Base-by-base conservation (phyloP, 2,329 filamentous ascomycete species). In the Huntiella moniliformis region DNA sequence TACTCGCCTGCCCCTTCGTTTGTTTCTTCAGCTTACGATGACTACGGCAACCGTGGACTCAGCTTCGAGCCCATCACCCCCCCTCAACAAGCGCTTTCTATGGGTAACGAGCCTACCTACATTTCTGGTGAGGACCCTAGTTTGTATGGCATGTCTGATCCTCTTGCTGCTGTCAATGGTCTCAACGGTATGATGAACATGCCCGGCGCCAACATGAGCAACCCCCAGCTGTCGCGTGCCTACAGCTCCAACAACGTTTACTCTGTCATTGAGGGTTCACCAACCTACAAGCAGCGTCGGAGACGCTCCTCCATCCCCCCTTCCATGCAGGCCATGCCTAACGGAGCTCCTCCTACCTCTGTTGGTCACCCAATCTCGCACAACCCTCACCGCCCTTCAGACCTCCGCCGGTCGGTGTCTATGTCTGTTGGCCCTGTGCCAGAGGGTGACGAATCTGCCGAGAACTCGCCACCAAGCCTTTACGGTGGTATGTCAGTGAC, bases 1-100 rank as follows among this genome's bases (percentile, higher is more conserved):
- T 98, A 96, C 67, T 98, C 91, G 12, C 91, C 91, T 45, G 91
- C 91, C 0, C 91, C 91, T 2, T 96, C 91, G 1, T 96, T 96
- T 57, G 87, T 94, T 44, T 96, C 91, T n/a, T 96, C 91, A 1
- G 87, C 95, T 57, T 94, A 88, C 56, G 91, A 96, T 59, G 88
- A 96, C 61, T 98, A 95, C 69, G 93, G 85, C 73, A 88, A 87
- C 60, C 82, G 91, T 48, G 91, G 86, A 44, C 77, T 96, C 56
- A 96, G 88, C 2, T 98, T 88, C 60, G 91, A 98, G 69, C 91
- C 91, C 44, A 77, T 98, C 54, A 98, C 91, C 0, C 91, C 91
- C 49, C 91, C 91, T 12, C 91, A 96, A 60, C 85, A 95, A 63
- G 76, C 82, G 11, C 65, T 91, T 49, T 78, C 74, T 51, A 79